Base-by-base conservation (phyloP, 2,329 filamentous ascomycete genomes). In the Penicillium sp. region DNA sequence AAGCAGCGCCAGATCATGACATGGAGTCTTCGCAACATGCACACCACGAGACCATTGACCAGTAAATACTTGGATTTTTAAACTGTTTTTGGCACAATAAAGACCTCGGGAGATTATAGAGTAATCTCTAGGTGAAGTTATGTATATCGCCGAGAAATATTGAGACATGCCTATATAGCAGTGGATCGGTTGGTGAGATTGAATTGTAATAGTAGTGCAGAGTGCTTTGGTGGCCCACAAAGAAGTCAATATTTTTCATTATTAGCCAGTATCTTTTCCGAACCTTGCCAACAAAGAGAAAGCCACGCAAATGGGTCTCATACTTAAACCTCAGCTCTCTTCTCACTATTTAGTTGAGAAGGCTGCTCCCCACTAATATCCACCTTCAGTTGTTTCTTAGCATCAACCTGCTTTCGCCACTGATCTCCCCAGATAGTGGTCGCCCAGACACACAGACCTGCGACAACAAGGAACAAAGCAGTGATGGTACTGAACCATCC, bases 401-500 rank as follows among this genome's bases (percentile, higher is more conserved):
- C 72, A 64, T 85, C 83, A n/a, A 85, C 73, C n/a, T 62, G 64
- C 9, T 82, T 78, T 11, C 84, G 73, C 82, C 82, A 85, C 11
- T 64, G 55, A 55, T 75, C 73, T 0, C 83, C 83, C 65, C 78
- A 82, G 9, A 76, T 53, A 3, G 81, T 78, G 1, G 79, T 81
- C 2, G 79, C 69, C 73, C 77, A 81, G 0, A 82, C 74, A 7
- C 73, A 74, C 0, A 67, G 63, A 0, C 83, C 76, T 15, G 77
- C 73, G 3, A 73, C 61, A 1, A 83, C 67, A 47, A 89, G 66
- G 56, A 88, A 88, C 1, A 73, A 53, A 0, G 85, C 82, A 47
- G 80, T 84, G 54, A 92, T 86, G 1, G 89, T 92, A 44, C 82
- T 86, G 69, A 92, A 92, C 88, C 89, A 92, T 0, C 90, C 90